Evolutionary conservation across 1,284 basidiomycete genomes (phyloP), one percentile per base, ranked within the genome.

Genomic region (Cryptococcus jaspeensis): DNA sequence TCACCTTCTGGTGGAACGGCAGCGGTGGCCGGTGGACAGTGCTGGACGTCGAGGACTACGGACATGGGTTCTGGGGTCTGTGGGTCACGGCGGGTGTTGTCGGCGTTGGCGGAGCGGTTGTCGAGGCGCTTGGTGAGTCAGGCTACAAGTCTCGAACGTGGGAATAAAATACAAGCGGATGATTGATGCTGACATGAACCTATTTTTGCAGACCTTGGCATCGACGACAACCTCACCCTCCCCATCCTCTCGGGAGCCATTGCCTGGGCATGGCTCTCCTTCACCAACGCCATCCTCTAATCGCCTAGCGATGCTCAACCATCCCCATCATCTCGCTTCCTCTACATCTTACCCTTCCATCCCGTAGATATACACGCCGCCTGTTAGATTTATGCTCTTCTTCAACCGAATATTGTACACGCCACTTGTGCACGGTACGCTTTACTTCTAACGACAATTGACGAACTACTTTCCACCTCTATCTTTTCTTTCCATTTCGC

Each of bases 191-290:
- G 35, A 53, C 28, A 9, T 32, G 28, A 9, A 32, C 39, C 11
- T 11, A 22, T n/a, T 7, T 38, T 20, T 41, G 9, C 69, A 92
- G 93, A 97, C 75, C 80, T 98, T 12, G 92, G 90, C 3, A 70
- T 92, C 37, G 95, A 98, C 71, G 95, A 99, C 74, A 98, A 99
- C 76, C 78, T 98, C 40, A 94, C 91, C 5, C 80, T 99, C 28
- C 95, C 95, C 1, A 87, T 98, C 66, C 84, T 97, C 45, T 88
- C 90, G 18, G 93, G 92, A 0, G 86, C 85, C 1, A 86, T 89
- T 66, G 81, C 95, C 50, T 88, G 88, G 82, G 66, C 64, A 3
- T 78, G 76, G 74, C 64, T 80, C 45, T 62, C 60, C 18, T 51
- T 58, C 41, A 76, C 70, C 62, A 76, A 69, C 62, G 52, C 53